A percentile compares a stretch with the other conserved stretches of the same genome.
These are phyloP conservation scores for Dendrocalamus sinicus DNA, from an alignment of 176 grass and related monocot genomes.

Conservation along the genomic window DNA sequence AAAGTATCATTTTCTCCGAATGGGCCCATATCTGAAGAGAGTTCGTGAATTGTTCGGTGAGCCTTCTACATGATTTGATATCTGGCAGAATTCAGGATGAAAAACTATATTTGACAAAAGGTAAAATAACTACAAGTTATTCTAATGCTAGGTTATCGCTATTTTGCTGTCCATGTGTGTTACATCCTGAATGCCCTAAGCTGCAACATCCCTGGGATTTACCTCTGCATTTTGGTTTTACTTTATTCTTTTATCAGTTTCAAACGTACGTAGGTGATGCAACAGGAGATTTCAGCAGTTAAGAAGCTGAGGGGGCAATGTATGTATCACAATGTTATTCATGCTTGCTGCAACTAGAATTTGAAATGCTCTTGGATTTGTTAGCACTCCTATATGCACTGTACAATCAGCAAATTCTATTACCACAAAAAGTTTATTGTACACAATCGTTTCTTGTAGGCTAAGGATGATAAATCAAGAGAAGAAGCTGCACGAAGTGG, in stretches of 20 bases:
- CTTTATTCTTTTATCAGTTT: neutral
- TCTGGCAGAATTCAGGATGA: neutral
- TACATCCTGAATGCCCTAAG: too few relatives aligned
- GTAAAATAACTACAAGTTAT: neutral
- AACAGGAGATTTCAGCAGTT: neutral
- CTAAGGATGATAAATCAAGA: too few relatives aligned
- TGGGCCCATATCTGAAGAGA: constrained; percentile 81
- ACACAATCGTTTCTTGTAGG: too few relatives aligned
- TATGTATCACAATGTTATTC: constrained; percentile 24
- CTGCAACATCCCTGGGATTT: too few relatives aligned
- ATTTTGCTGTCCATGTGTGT: too few relatives aligned
- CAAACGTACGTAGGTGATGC: constrained; percentile 14
- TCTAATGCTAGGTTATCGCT: neutral
- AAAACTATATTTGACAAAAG: neutral
- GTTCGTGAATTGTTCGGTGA: constrained; percentile 86
- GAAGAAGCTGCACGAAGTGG: too few relatives aligned
- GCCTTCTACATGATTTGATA: constrained; percentile 13
- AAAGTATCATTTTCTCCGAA: constrained; percentile 80
- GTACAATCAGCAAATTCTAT: constrained; percentile 2
- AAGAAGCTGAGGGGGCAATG: neutral
- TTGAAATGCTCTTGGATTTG: constrained; percentile 10
- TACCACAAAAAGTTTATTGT: too few relatives aligned
- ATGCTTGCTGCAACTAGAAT: neutral
- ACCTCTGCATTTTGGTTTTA: too few relatives aligned
- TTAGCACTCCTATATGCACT: neutral